Evolutionary conservation across 1,284 basidiomycete species (phyloP), one percentile per base, ranked within the genome.

Genomic region (Leccinum insigne): DNA sequence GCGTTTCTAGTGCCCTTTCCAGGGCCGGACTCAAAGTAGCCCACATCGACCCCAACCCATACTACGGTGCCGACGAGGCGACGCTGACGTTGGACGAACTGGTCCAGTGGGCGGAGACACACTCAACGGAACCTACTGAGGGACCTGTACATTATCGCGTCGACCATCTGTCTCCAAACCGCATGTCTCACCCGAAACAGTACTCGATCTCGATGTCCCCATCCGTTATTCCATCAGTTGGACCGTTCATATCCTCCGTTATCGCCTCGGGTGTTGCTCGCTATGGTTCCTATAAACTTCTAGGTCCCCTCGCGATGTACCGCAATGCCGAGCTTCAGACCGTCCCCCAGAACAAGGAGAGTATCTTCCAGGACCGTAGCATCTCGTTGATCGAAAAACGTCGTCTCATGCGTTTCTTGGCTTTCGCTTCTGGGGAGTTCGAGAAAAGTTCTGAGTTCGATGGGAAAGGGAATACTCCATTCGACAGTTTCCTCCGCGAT

Each of bases 291-390:
- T 99, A 98, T 77, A 89, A 92, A 61, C 83, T 98, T 1, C 82
- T 99, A n/a, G 93, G 95, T 63, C 84, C 85, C 8, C 83, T 95
- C 10, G 86, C 82, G 10, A 80, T 96, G 18, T 91, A 86, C 70
- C 78, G 85, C 60, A 74, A 79, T 13, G 80, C 78, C 7, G 73
- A 70, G 54, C 80, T 91, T 47, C 85, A 85, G 70, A 83, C 80
- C 58, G 96, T 99, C 0, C 97, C 97, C 0, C 89, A 90, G 32
- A 93, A 88, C 79, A 99, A 98, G 77, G 95, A 97, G 77, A 93
- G 95, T 67, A 87, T 99, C 23, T 98, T 99, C 85, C 95, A 93
- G 79, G 90, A 88, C 78, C 90, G 89, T 73, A 82, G 82, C 5
- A 85, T 98, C 13, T 84, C 84, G 4, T 82, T 99, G 6, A 77